Conservation (phyloP, 192 early-diverging fungal species). For the Backusella westeae region DNA sequence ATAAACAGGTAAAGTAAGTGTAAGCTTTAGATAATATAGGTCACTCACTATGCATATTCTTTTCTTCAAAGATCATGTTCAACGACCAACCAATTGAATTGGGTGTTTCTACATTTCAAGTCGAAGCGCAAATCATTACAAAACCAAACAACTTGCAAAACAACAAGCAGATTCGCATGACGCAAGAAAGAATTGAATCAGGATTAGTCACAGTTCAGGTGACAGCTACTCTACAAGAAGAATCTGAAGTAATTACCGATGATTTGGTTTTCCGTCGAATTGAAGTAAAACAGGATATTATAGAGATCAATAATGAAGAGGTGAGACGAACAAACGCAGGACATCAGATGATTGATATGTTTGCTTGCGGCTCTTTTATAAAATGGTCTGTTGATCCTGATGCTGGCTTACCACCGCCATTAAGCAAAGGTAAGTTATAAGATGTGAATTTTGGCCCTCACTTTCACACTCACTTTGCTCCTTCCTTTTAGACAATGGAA, state of each 20-base stretch:
- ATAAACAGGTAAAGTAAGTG: slow-evolving; percentile 44
- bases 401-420: slow-evolving; percentile 19
- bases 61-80: slow-evolving; percentile 41
- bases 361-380: slow-evolving; percentile 37
- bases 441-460: not conserved
- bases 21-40: not conserved
- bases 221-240: slow-evolving; percentile 38
- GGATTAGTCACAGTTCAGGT: slow-evolving; percentile 57
- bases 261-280: slow-evolving; percentile 48
- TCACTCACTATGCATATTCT: not conserved
- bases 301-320: slow-evolving; percentile 49
- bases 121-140: slow-evolving; percentile 40
- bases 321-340: slow-evolving; percentile 48
- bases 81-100: slow-evolving; percentile 51
- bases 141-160: slow-evolving; percentile 38
- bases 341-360: slow-evolving; percentile 58
- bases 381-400: slow-evolving; percentile 42
- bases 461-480: not conserved
- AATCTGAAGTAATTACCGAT: slow-evolving; percentile 19
- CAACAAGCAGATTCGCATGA: slow-evolving; percentile 38
- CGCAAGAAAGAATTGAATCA: slow-evolving; percentile 44
- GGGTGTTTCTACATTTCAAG: slow-evolving; percentile 37
- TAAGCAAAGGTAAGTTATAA: not conserved
- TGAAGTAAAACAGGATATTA: slow-evolving; percentile 44
- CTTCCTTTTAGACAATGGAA: not conserved